Conservation (phyloP, 768 basidiomycete species). For the Mycena floridula region DNA sequence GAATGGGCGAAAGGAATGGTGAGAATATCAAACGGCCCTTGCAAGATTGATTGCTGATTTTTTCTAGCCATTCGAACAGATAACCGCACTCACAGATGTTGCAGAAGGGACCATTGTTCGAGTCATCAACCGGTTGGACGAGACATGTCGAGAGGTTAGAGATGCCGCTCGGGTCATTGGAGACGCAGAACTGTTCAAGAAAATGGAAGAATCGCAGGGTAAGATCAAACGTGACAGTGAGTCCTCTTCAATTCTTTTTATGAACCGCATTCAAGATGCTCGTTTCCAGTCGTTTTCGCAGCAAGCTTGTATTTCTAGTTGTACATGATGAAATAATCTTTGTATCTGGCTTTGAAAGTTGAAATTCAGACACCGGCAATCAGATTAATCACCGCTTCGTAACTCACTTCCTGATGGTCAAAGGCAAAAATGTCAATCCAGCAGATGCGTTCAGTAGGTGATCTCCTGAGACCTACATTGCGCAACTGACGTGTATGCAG, state of each 20-base stretch:
- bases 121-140: constrained; percentile 92
- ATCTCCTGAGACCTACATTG: neutral
- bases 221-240: constrained; percentile 95
- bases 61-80: constrained; percentile 88
- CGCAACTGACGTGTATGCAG: constrained; percentile 30
- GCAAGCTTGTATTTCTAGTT: constrained; percentile 79
- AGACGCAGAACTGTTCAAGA: constrained; percentile 91
- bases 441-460: constrained; percentile 87
- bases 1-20: constrained; percentile 99
- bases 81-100: constrained; percentile 87
- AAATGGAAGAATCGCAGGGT: constrained; percentile 94
- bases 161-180: constrained; percentile 98
- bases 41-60: constrained; percentile 1
- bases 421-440: constrained; percentile 83
- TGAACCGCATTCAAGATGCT: neutral
- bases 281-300: constrained; percentile 67
- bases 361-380: too few species aligned
- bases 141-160: constrained; percentile 93
- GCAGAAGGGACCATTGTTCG: constrained; percentile 96
- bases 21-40: constrained; percentile 14
- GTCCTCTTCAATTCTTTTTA: constrained; percentile 23
- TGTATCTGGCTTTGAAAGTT: too few species aligned
- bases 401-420: constrained; percentile 80
- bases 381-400: too few species aligned
- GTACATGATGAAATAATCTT: too few species aligned